Base-by-base conservation (phyloP, 345 rosid species). In the Rhodomyrtus tomentosa region DNA sequence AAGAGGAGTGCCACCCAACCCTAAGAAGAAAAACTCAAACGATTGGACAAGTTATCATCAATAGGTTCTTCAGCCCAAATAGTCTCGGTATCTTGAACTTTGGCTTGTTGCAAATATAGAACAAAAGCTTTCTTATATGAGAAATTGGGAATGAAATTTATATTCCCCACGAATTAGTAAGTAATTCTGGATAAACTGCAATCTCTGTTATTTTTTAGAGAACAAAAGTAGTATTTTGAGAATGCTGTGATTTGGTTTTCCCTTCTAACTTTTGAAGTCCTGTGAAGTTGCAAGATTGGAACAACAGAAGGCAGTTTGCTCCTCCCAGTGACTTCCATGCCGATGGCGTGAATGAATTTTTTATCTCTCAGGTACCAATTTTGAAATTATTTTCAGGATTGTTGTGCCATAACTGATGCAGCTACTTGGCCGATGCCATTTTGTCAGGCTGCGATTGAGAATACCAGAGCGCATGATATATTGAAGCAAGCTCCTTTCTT, bases 401-500 rank as follows among this genome's bases (percentile, higher is more conserved):
- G 79, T 68, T 68, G 79, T 68, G 79, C 79, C 45, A 68, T 68
- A 18, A 36, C 45, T 68, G 79, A 68, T 68, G 79, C 45, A 68
- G 79, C 79, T 68, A 36, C 79, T 36, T 36, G 79, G 79, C 45
- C 13, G 20, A 54, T 83, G 83, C 81, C 72, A 83, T 72, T 84
- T 84, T 85, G 87, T 59, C 90, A 98, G 99, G 99, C 99, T 85
- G 88, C 86, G 55, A 84, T 92, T 50, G 98, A 95, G 85, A 96
- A 98, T 86, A 93, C 98, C 82, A 93, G 93, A 90, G 99, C 99
- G 52, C 89, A 94, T 89, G 98, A 93, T 88, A 98, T 98, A 90
- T 85, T 98, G 92, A 96, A 90, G 91, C 95, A 92, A 90, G 99
- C 99, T 89, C 98, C 99, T 55, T 98, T 96, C 90, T 88, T 98